Evolutionary conservation across 2,329 filamentous ascomycete genomes (phyloP), one percentile per base, ranked within the genome.

Genomic region (Ciborinia camelliae): DNA sequence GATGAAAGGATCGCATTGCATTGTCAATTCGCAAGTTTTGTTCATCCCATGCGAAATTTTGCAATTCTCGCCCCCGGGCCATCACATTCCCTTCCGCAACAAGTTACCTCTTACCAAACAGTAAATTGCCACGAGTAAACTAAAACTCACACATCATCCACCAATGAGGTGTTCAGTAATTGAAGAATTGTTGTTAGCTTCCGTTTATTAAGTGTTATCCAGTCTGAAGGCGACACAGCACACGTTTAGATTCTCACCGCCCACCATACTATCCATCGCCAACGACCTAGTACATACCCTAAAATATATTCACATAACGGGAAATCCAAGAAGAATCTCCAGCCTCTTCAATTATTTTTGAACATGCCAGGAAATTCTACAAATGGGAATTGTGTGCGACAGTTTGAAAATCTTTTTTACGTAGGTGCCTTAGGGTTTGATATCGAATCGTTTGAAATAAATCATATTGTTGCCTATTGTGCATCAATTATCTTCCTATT

Each of bases 341-440:
- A 35, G 30, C 9, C 20, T 6, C 28, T 4, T 20, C 4, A 5
- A 7, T 35, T 6, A 26, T 26, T 15, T 15, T 2, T 15, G 10
- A 26, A 15, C 15, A 26, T 12, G 4, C 5, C 8, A 7, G 4
- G 14, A 18, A 15, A 20, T 47, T 20, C 7, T 23, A n/a, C 20
- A 15, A 0, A 12, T 3, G 2, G 4, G 1, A 7, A 6, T 35
- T 7, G 2, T 26, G 12, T 20, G 14, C 2, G 20, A 35, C 8
- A 7, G 26, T 7, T 15, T 14, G 20, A 32, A 18, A 2, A n/a
- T n/a, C n/a, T n/a, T n/a, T n/a, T n/a, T n/a, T n/a, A n/a, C n/a
- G n/a, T n/a, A n/a, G n/a, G n/a, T n/a, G n/a, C n/a, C n/a, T 20
- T 43, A n/a, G 39, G 1, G 2, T 30, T 43, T 57, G 37, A 14